Base-by-base conservation (phyloP, 1,139 yeast genomes). In the Pichia sp. region DNA sequence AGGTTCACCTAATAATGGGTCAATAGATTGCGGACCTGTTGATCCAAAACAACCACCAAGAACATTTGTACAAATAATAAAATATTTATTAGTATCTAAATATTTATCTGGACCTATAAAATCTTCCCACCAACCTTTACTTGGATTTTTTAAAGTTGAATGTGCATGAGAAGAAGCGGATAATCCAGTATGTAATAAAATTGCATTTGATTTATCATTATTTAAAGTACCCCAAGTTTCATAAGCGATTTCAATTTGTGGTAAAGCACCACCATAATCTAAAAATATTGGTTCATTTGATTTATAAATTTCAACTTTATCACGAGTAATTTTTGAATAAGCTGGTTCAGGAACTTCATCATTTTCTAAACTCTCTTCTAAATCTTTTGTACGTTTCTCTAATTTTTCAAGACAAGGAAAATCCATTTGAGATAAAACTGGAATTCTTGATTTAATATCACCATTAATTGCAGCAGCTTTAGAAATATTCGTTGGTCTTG, bases 81-180 rank as follows among this genome's bases (percentile, higher is more conserved):
- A 87, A 66, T 74, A 87, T 64, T 83, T 83, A 58, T 85, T 70
- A 1, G 97, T 89, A 62, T 89, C 97, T 48, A 89, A 68, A 54
- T 84, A 80, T 51, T 76, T 74, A 4, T 83, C 92, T 0, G 95
- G 85, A 0, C 97, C 97, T 51, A 89, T 88, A 64, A 89, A 89
- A 48, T 81, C 75, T 61, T 89, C 97, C 97, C 97, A 89, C 97
- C 97, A 89, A 9, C 97, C 97, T 5, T 81, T 80, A 55, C 78
- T 78, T 3, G 78, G 64, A 63, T 89, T 89, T 36, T 76, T 71
- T 0, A 75, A 71, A 54, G 87, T 95, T 3, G 96, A 86, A 59
- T 79, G 86, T n/a, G 96, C 97, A 66, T 89, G 97, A 1, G 96
- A 86, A 0, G 95, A 86, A 0, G 97, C 96, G 0, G 95, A 86